Base-by-base conservation (phyloP, 2,329 filamentous ascomycete genomes). In the Alternaria sp. region DNA sequence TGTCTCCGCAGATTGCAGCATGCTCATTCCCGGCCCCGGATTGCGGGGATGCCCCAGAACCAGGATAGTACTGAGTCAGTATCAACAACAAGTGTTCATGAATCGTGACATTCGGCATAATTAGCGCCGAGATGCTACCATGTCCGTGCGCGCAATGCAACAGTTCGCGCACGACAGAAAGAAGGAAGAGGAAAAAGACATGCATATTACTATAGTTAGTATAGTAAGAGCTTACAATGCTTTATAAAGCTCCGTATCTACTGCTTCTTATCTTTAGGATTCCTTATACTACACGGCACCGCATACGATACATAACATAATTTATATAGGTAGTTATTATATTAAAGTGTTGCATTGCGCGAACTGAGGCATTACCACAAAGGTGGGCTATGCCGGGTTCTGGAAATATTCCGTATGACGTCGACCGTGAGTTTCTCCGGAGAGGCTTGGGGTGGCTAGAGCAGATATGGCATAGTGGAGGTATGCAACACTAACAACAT, bases 1-100 rank as follows among this genome's bases (percentile, higher is more conserved):
- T 57, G 41, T 71, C 65, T 68, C 67, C 70, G 66, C 70, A 71
- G 52, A 65, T 62, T 67, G 21, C 51, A 48, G 39, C 54, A 55
- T 24, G 39, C 31, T 28, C 34, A 58, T 49, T 41, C 52, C 54
- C 26, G 45, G 57, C 54, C 62, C 68, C 59, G 54, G 65, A 54
- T 63, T 65, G 61, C 58, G 68, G 65, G 61, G 60, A 42, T 37
- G 36, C 39, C 37, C 37, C 34, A 28, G 40, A 61, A 44, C 54
- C 51, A 53, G 48, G 51, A 57, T 44, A 51, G 42, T 10, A 29
- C 8, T 11, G 29, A 21, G 10, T 26, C 29, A 21, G 37, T 37
- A 51, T 51, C 34, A 42, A 54, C 41, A 49, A 26, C 26, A 42
- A 21, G 24, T 14, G 33, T 29, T 11, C 14, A 34, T 17, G 9